Evolutionary conservation across 2,329 filamentous ascomycete genomes (phyloP).

Genomic region (Aspergillus fijiensis): DNA sequence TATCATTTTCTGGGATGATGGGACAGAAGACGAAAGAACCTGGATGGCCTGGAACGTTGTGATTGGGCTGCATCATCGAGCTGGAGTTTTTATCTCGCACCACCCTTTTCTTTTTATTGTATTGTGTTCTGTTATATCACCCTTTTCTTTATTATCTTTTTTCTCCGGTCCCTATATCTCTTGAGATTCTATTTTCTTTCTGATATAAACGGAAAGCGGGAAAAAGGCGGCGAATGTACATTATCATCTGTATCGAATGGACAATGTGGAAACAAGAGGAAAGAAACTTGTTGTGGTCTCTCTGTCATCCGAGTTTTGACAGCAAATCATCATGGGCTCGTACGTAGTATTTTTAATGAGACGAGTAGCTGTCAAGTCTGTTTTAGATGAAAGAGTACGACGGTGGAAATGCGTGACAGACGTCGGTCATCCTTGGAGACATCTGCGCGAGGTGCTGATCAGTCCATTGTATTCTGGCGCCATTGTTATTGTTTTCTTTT

Average conservation of each 20-base stretch:
- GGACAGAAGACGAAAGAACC: not conserved
- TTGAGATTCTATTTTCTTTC: slow-evolving; percentile 20
- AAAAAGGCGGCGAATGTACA: slow-evolving; percentile 39
- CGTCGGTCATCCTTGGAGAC: no score
- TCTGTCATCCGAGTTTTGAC: not conserved
- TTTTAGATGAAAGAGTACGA: no score
- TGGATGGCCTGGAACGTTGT: slow-evolving; percentile 18
- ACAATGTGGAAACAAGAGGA: slow-evolving; percentile 21
- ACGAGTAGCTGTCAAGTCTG: not conserved
- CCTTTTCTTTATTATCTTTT: slow-evolving; percentile 20
- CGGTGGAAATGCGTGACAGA: no score
- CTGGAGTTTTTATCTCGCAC: slow-evolving; percentile 24
- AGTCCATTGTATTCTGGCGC: not conserved
- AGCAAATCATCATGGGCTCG: not conserved
- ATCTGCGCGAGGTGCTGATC: no score
- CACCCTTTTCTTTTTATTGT: slow-evolving; percentile 19
- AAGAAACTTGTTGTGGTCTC: slow-evolving; percentile 1
- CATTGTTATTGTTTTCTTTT: not conserved
- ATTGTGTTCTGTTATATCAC: slow-evolving; percentile 14
- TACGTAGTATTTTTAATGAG: not conserved
- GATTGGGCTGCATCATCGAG: slow-evolving; percentile 26
- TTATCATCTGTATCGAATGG: slow-evolving; percentile 32
- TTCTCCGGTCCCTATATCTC: slow-evolving; percentile 23
- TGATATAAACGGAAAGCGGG: slow-evolving; percentile 22
- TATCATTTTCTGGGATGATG: slow-evolving; percentile 9